These are phyloP conservation scores for Dimocarpus longan DNA, from an alignment of 345 rosid genomes.

Conservation along the genomic window DNA sequence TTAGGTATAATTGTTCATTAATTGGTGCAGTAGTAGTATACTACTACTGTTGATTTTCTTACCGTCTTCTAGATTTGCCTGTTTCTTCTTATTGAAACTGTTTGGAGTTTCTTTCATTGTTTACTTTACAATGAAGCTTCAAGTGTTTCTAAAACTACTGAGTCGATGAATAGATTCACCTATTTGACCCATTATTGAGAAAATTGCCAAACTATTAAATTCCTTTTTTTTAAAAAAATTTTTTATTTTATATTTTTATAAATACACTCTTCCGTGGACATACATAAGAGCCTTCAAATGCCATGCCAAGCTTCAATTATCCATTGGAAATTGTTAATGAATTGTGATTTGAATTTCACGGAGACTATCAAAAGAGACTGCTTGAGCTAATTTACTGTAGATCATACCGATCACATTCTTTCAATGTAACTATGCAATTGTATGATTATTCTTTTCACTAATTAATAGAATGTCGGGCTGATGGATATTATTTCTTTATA, in stretches of 20 bases:
- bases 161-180: background rate
- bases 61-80: background rate
- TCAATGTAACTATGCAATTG: too few species aligned
- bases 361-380: background rate
- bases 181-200: background rate
- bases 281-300: constrained; percentile 1
- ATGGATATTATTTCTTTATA: too few species aligned
- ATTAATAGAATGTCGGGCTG: too few species aligned
- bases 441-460: background rate
- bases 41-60: constrained; percentile 11
- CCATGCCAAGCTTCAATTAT: background rate
- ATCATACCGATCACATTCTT: too few species aligned
- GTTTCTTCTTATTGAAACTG: background rate
- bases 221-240: background rate
- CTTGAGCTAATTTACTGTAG: background rate
- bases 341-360: background rate
- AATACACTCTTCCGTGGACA: background rate
- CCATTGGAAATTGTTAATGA: background rate
- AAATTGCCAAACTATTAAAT: constrained; percentile 4
- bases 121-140: background rate
- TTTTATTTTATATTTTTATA: background rate
- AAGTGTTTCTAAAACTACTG: background rate
- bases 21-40: constrained; percentile 17
- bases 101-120: background rate
- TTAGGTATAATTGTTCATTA: constrained; percentile 57